Conservation (phyloP, 2,329 filamentous ascomycete genomes). For the Ramularia collo-cygni region DNA sequence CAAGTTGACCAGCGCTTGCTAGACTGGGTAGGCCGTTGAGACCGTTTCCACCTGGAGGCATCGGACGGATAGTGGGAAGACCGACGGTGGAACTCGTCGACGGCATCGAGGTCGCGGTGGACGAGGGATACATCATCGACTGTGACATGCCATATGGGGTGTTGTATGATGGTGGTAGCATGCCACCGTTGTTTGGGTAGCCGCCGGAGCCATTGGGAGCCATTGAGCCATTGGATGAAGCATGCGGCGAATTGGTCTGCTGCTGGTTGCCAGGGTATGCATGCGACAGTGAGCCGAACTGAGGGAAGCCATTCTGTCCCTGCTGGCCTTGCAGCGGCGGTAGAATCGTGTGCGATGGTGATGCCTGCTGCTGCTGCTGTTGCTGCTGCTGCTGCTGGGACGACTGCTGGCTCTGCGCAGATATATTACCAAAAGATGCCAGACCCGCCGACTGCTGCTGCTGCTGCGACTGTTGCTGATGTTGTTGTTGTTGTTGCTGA, state of each 20-base stretch:
- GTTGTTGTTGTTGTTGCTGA: conserved; percentile 16
- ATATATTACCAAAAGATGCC: conserved; percentile 20
- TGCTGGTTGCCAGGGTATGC: conserved; percentile 26
- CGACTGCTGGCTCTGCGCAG: conserved; percentile 16
- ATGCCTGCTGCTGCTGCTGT: conserved; percentile 15
- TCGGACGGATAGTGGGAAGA: conserved; percentile 36
- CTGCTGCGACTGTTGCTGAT: conserved; percentile 19
- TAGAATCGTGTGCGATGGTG: conserved; percentile 26
- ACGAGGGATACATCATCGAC: conserved; percentile 26
- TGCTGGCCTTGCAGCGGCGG: conserved; percentile 31
- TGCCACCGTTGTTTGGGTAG: conserved; percentile 24
- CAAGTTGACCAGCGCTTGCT: conserved; percentile 21
- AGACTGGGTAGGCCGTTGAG: conserved; percentile 32
- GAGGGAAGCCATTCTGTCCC: conserved; percentile 26
- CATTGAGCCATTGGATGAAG: conserved; percentile 27
- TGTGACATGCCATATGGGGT: conserved; percentile 26
- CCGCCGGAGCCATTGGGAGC: conserved; percentile 21
- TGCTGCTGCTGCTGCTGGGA: conserved; percentile 14
- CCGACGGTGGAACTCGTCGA: conserved; percentile 18
- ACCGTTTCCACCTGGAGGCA: conserved; percentile 35
- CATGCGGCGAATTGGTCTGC: conserved; percentile 30
- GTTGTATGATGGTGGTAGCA: conserved; percentile 29
- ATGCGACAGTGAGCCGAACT: conserved; percentile 30
- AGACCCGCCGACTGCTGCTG: conserved; percentile 14
- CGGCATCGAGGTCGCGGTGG: conserved; percentile 27